phyloP scores from a whole-genome alignment of 805 yeast genomes.

The Kurtzmaniella fragi region DNA sequence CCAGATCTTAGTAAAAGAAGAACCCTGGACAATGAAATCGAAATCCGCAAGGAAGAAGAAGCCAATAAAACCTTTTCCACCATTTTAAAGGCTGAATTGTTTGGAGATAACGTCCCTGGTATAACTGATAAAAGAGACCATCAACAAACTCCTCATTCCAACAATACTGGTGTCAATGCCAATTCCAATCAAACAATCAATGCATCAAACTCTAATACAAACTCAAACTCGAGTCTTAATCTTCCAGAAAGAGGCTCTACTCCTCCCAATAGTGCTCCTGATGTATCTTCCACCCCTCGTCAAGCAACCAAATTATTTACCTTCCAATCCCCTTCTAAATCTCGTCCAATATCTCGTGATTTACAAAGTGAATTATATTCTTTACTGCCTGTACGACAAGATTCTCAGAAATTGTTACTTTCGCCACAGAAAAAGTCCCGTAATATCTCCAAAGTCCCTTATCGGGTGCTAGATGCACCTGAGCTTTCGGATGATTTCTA shows the following conservation, averaged over 20 bases:
- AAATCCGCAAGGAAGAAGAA: conserved; percentile 65
- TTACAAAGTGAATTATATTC: conserved; percentile 74
- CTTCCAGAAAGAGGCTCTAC: not conserved
- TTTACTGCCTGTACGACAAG: conserved; percentile 82
- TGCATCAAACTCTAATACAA: conserved; percentile 6
- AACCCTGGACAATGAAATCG: conserved; percentile 53
- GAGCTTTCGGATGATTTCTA: conserved; percentile 92
- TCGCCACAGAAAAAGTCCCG: conserved; percentile 81
- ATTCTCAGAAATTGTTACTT: conserved; percentile 70
- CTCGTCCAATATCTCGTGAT: conserved; percentile 58
- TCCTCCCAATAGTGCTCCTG: conserved; percentile 5
- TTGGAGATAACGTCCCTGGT: conserved; percentile 75
- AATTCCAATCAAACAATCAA: conserved; percentile 20
- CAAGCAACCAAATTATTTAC: conserved; percentile 60
- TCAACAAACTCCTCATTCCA: conserved; percentile 1
- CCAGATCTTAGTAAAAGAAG: conserved; percentile 12
- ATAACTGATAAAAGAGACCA: conserved; percentile 19
- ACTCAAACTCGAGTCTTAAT: not conserved
- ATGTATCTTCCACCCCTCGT: conserved; percentile 33
- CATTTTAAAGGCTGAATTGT: conserved; percentile 81
- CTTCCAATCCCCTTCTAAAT: conserved; percentile 65
- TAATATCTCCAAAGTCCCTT: conserved; percentile 79
- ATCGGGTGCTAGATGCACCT: conserved; percentile 92
- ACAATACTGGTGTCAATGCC: conserved; percentile 3
- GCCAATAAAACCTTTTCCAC: conserved; percentile 86